Evolutionary conservation across 73 alveolate genomes (phyloP).

Genomic region (Symbiodinium natans): DNA sequence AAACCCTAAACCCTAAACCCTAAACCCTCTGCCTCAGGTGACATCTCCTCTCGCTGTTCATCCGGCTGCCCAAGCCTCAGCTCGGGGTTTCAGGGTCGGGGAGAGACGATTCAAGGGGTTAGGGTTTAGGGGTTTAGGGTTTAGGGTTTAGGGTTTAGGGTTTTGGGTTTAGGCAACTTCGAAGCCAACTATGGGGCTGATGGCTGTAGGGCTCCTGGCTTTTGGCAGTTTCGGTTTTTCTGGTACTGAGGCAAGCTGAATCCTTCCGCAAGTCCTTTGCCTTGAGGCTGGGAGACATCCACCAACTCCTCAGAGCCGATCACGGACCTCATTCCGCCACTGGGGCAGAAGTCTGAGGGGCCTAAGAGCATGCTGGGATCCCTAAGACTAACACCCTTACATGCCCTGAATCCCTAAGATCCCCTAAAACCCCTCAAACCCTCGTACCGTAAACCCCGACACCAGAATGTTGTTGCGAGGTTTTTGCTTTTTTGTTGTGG

Average conservation of each 20-base stretch:
- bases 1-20: not conserved
- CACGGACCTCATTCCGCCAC: slow-evolving; percentile 73
- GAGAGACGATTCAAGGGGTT: not conserved
- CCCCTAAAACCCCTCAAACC: too few relatives aligned
- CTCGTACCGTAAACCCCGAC: too few relatives aligned
- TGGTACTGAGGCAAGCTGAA: not conserved
- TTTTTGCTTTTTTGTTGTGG: too few relatives aligned
- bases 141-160: not conserved
- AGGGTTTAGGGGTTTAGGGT: not conserved
- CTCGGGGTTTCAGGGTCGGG: not conserved
- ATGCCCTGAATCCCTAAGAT: too few relatives aligned
- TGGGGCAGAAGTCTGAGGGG: not conserved
- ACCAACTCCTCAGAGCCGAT: slow-evolving; percentile 90
- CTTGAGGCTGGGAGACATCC: slow-evolving; percentile 81
- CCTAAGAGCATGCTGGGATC: too few relatives aligned
- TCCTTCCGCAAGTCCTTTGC: not conserved
- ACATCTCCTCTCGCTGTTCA: slow-evolving; percentile 64
- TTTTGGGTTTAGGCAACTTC: not conserved
- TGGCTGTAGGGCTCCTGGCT: not conserved
- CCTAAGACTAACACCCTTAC: too few relatives aligned
- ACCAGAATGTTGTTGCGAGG: too few relatives aligned
- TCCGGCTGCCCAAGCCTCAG: slow-evolving; percentile 33
- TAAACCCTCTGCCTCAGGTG: slow-evolving; percentile 22
- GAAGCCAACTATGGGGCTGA: not conserved
- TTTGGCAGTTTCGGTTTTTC: not conserved